Percentiles rank a stretch among this genome's conserved stretches.
phyloP scores from a whole-genome alignment of 148 eudicot species.

The Beta vulgaris region DNA sequence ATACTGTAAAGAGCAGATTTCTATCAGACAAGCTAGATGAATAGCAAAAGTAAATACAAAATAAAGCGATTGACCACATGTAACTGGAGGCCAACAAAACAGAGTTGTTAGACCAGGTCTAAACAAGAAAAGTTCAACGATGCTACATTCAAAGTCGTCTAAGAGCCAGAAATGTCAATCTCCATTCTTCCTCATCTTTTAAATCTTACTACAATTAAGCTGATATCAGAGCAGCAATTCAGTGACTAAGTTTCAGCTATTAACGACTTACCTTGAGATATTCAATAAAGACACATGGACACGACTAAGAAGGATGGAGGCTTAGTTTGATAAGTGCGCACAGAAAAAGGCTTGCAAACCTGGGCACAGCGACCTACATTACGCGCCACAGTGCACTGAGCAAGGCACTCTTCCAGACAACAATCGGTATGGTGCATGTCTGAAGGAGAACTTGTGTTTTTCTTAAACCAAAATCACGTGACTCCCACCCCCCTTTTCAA shows the following conservation, averaged over 20 bases:
- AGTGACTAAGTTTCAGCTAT: background rate
- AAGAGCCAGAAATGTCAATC: background rate
- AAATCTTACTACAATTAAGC: background rate
- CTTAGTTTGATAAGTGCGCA: too few species aligned
- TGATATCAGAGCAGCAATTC: background rate
- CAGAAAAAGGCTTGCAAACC: too few species aligned
- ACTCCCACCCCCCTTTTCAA: too few species aligned
- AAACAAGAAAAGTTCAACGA: background rate
- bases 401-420: too few species aligned
- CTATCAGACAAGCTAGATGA: background rate
- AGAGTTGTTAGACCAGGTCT: background rate
- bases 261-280: background rate
- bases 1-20: constrained; percentile 38
- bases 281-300: background rate
- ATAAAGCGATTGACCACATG: background rate
- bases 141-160: background rate
- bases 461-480: too few species aligned
- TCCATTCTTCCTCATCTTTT: background rate
- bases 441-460: too few species aligned
- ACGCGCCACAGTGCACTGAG: too few species aligned
- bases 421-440: too few species aligned
- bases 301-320: background rate
- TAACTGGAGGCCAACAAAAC: constrained; percentile 1
- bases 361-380: too few species aligned
- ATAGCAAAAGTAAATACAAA: background rate